A percentile compares a stretch with the other conserved stretches of the same genome.
Conservation (phyloP, 495 filamentous ascomycete genomes). For the Aspergillus ellipticus region DNA sequence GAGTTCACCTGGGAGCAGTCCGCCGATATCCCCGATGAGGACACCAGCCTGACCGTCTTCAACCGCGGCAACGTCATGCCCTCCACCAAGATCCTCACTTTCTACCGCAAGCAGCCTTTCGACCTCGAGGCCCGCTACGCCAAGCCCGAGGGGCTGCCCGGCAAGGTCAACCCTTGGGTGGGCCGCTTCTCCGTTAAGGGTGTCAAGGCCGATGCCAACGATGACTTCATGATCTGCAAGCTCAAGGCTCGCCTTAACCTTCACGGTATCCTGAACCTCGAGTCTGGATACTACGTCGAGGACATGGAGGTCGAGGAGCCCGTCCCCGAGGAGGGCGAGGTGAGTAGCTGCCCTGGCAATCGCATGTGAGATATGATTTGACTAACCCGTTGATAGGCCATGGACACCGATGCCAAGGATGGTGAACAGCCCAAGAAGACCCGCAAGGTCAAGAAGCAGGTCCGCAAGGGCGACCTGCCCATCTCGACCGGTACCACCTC, state of each 20-base stretch:
- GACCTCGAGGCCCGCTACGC: slow-evolving; percentile 93
- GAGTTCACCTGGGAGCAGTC: slow-evolving; percentile 99
- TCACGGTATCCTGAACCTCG: slow-evolving; percentile 93
- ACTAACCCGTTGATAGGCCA: slow-evolving; percentile 58
- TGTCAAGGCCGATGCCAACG: slow-evolving; percentile 78
- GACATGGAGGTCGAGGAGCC: slow-evolving; percentile 98
- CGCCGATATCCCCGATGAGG: slow-evolving; percentile 96
- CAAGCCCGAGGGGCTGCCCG: slow-evolving; percentile 82
- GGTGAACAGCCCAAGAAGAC: slow-evolving; percentile 85
- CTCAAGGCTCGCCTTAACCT: slow-evolving; percentile 97
- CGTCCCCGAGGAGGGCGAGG: slow-evolving; percentile 65
- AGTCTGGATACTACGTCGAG: slow-evolving; percentile 97
- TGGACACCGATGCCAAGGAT: slow-evolving; percentile 78
- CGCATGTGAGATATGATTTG: background rate
- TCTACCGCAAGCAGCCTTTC: slow-evolving; percentile 97
- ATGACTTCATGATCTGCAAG: slow-evolving; percentile 99
- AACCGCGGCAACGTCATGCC: slow-evolving; percentile 97
- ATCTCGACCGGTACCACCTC: slow-evolving; percentile 78
- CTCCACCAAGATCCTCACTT: slow-evolving; percentile 98
- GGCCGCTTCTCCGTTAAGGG: slow-evolving; percentile 92
- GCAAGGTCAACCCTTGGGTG: slow-evolving; percentile 90
- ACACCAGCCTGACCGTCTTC: slow-evolving; percentile 96
- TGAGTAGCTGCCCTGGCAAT: slow-evolving; percentile 44
- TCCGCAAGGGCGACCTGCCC: slow-evolving; percentile 94
- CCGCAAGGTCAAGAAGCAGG: slow-evolving; percentile 98